A percentile compares a stretch with the other conserved stretches of the same genome.
These are phyloP conservation scores for Turnera subulata DNA, from an alignment of 345 rosid genomes.

Conservation along the genomic window DNA sequence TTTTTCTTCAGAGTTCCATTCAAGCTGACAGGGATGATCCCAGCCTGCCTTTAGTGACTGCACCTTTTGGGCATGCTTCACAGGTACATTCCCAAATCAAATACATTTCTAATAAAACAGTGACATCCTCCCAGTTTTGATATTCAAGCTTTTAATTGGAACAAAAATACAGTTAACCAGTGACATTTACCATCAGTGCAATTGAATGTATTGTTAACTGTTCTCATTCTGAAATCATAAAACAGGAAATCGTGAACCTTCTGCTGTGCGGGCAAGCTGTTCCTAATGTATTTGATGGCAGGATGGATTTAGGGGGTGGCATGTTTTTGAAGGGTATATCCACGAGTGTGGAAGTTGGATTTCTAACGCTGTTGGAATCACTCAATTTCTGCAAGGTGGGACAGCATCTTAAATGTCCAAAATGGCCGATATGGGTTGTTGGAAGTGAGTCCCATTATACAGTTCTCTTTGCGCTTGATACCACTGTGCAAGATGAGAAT, in stretches of 20 bases:
- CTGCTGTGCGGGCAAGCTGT: constrained; percentile 96
- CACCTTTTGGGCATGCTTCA: constrained; percentile 99
- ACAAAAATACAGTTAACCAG: no score
- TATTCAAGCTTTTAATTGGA: no score
- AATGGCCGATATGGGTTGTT: constrained; percentile 99
- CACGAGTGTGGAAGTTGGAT: constrained; percentile 83
- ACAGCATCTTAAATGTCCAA: constrained; percentile 82
- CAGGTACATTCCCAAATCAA: constrained; percentile 47
- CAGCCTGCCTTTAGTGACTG: constrained; percentile 82
- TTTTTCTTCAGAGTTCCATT: constrained; percentile 52
- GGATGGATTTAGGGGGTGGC: constrained; percentile 96
- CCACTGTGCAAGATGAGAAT: constrained; percentile 87
- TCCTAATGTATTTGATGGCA: constrained; percentile 90
- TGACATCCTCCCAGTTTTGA: not conserved
- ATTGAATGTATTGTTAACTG: not conserved
- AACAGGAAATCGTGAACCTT: constrained; percentile 93
- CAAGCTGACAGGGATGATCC: constrained; percentile 98
- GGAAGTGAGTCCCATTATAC: constrained; percentile 99
- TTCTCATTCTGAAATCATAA: constrained; percentile 15
- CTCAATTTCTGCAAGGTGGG: constrained; percentile 97
- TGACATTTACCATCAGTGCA: no score
- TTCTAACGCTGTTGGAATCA: constrained; percentile 90
- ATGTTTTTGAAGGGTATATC: constrained; percentile 90
- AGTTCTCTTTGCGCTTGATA: constrained; percentile 84
- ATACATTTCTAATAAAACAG: no score